phyloP scores from a whole-genome alignment of 2,329 filamentous ascomycete species.

The Hypoxylon sp. region DNA sequence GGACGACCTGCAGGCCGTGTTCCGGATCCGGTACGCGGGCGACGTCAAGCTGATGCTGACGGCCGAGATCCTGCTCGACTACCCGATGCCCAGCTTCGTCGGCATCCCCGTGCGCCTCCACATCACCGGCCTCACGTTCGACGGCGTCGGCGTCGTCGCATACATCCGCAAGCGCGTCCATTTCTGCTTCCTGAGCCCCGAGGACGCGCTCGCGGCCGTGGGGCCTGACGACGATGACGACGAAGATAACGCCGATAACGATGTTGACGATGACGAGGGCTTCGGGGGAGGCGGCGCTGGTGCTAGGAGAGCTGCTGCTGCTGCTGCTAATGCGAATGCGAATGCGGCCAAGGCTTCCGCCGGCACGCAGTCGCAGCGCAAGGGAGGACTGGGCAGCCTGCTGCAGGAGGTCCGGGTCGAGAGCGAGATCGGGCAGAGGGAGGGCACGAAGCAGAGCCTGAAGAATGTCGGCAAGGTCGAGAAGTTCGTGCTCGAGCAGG shows the following conservation, averaged over 20 bases:
- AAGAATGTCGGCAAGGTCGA: constrained; percentile 99
- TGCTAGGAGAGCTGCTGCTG: constrained; percentile 32
- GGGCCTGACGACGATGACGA: constrained; percentile 55
- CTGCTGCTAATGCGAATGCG: constrained; percentile 35
- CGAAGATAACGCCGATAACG: constrained; percentile 48
- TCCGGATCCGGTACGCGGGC: constrained; percentile 87
- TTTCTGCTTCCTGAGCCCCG: constrained; percentile 92
- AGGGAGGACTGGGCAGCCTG: constrained; percentile 70
- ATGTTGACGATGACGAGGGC: constrained; percentile 36
- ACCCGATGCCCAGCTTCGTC: constrained; percentile 98
- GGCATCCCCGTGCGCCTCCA: constrained; percentile 93
- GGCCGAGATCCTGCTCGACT: constrained; percentile 94
- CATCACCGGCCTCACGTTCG: constrained; percentile 93
- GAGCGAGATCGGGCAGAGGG: constrained; percentile 94
- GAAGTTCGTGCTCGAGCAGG: constrained; percentile 95
- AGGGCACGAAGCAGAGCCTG: constrained; percentile 89
- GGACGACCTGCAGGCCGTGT: constrained; percentile 92
- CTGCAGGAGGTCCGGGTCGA: constrained; percentile 95
- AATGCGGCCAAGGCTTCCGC: too few species aligned
- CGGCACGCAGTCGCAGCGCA: constrained; percentile 37
- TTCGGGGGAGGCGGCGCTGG: constrained; percentile 31
- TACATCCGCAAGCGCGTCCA: constrained; percentile 89
- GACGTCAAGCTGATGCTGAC: constrained; percentile 89
- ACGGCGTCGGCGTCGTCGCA: constrained; percentile 90
- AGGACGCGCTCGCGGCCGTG: constrained; percentile 82